phyloP scores from a whole-genome alignment of 2,329 filamentous ascomycete genomes.

The Anthostomella pinea region DNA sequence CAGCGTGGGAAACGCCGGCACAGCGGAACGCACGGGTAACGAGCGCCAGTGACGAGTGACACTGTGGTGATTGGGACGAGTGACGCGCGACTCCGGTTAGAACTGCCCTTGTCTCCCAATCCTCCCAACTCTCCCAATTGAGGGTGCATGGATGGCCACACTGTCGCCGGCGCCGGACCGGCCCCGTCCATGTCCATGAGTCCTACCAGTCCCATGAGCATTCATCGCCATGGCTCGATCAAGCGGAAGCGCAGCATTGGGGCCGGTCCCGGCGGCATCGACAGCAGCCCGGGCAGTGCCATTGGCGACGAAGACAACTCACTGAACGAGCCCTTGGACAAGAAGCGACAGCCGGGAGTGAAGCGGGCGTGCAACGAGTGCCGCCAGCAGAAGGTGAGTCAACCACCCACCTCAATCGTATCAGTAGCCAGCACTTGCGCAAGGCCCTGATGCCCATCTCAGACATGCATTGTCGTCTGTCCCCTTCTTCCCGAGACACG shows the following conservation, averaged over 20 bases:
- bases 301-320: constrained; percentile 57
- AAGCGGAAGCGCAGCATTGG: constrained; percentile 64
- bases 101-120: too few relatives aligned
- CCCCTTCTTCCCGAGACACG: constrained; percentile 6
- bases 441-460: constrained; percentile 7
- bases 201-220: constrained; percentile 54
- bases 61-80: constrained; percentile 11
- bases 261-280: constrained; percentile 44
- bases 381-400: constrained; percentile 76
- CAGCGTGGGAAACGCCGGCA: background rate
- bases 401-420: constrained; percentile 2
- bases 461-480: constrained; percentile 19
- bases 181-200: constrained; percentile 49
- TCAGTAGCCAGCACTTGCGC: too few relatives aligned
- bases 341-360: constrained; percentile 64
- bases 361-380: constrained; percentile 85
- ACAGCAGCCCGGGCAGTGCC: constrained; percentile 59
- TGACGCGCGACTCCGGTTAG: too few relatives aligned
- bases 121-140: too few relatives aligned
- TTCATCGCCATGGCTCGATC: constrained; percentile 45
- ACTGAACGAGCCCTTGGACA: constrained; percentile 51
- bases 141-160: constrained; percentile 49
- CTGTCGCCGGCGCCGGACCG: constrained; percentile 43
- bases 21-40: background rate
- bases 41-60: background rate